Percentiles rank a stretch among this genome's conserved stretches.
Conservation (phyloP, 2,329 filamentous ascomycete species). For the Epichloe typhina region DNA sequence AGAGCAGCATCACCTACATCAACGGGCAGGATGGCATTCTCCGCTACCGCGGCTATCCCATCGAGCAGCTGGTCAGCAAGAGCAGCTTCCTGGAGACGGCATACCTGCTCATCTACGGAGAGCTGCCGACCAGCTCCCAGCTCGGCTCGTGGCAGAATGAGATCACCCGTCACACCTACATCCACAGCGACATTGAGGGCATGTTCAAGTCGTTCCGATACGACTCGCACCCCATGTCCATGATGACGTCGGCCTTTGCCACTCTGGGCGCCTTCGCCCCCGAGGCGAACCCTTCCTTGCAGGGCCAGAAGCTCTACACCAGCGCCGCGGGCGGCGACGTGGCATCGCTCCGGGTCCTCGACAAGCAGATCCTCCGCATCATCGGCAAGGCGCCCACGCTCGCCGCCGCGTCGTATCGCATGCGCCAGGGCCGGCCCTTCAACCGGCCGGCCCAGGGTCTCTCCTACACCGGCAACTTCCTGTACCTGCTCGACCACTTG, state of each 20-base stretch:
- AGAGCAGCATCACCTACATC: conserved; percentile 38
- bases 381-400: conserved; percentile 38
- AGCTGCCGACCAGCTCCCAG: conserved; percentile 31
- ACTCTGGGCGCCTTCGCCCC: conserved; percentile 35
- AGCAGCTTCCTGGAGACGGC: conserved; percentile 36
- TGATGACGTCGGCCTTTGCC: conserved; percentile 36
- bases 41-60: conserved; percentile 38
- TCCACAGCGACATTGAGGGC: conserved; percentile 34
- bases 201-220: conserved; percentile 38
- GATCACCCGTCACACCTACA: conserved; percentile 37
- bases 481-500: conserved; percentile 39
- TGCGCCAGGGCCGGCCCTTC: conserved; percentile 37
- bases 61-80: conserved; percentile 35
- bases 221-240: conserved; percentile 39
- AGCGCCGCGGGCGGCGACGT: conserved; percentile 28
- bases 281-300: conserved; percentile 36
- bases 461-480: conserved; percentile 41
- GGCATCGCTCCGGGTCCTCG: conserved; percentile 28
- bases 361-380: conserved; percentile 39
- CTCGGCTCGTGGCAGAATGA: conserved; percentile 30
- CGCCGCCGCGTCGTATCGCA: conserved; percentile 37
- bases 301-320: conserved; percentile 36
- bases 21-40: conserved; percentile 38
- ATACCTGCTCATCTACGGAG: conserved; percentile 38
- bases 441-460: conserved; percentile 32